Conservation (phyloP, 192 early-diverging fungal species). For the Coemansia sp. region DNA sequence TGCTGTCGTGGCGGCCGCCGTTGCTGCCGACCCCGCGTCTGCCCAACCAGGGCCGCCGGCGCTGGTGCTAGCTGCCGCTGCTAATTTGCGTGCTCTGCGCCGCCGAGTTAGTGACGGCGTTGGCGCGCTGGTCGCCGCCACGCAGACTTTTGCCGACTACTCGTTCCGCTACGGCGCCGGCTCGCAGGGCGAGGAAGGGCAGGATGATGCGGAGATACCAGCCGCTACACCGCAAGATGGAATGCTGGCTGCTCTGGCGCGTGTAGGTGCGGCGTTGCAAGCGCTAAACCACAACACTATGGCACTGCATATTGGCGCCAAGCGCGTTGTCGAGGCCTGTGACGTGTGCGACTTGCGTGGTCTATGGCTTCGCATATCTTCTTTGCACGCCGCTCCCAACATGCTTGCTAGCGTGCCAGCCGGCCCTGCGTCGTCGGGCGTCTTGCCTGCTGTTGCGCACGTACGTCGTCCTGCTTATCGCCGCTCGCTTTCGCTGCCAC, state of each 20-base stretch:
- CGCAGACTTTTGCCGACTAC: conserved; percentile 51
- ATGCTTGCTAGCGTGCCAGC: conserved; percentile 43
- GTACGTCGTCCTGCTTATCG: conserved; percentile 29
- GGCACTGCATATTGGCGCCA: conserved; percentile 50
- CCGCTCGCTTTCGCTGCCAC: conserved; percentile 46
- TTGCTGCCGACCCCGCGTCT: conserved; percentile 27
- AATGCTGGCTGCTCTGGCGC: conserved; percentile 21
- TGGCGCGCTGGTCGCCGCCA: conserved; percentile 42
- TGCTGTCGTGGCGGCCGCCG: conserved; percentile 31
- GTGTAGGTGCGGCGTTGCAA: conserved; percentile 37
- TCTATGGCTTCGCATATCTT: conserved; percentile 51
- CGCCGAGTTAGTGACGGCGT: conserved; percentile 41
- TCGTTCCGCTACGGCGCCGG: conserved; percentile 17
- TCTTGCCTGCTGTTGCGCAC: background rate
- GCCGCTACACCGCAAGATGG: conserved; percentile 16
- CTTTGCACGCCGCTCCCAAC: conserved; percentile 32
- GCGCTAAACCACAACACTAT: conserved; percentile 51
- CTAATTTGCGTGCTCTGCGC: conserved; percentile 31
- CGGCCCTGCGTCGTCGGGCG: conserved; percentile 17
- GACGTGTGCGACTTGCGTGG: conserved; percentile 53
- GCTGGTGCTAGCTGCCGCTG: conserved; percentile 26
- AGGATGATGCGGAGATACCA: conserved; percentile 39
- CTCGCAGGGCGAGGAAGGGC: conserved; percentile 3
- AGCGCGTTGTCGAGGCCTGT: conserved; percentile 54
- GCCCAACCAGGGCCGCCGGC: conserved; percentile 31